Evolutionary conservation across 1,284 basidiomycete genomes (phyloP), one percentile per base, ranked within the genome.

Genomic region (Cryptococcus depauperatus): DNA sequence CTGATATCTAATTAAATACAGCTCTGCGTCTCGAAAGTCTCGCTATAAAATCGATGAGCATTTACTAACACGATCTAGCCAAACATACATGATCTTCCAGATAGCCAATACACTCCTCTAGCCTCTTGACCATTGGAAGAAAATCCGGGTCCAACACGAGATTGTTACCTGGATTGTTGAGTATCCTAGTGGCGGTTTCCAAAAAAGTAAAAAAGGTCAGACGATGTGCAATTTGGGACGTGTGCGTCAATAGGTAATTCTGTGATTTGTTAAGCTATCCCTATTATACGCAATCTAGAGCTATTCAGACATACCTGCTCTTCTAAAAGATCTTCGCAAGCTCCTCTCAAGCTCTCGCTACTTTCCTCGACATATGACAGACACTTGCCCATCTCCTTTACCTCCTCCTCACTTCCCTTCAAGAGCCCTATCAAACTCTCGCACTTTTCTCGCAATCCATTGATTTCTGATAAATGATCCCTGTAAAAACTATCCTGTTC

Each of bases 121-220:
- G 81, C 6, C 88, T 79, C 59, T 89, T 86, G 29, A 95, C 84
- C 88, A 92, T 92, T 55, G 89, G 85, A 50, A 95, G 69, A 66
- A 95, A 95, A 61, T 91, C 88, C 0, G 82, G 79, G 54, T 86
- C 81, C 5, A 91, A 76, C 27, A 95, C 91, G 16, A 95, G 78
- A 0, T 85, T 82, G 53, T 90, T 86, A 30, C 88, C 89, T 1
- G 90, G 89, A 58, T 88, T 81, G 66, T 93, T 95, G 42, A 96
- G 76, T 80, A 91, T 84, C 34, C 85, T 77, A 5, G 86, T 91
- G 5, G 89, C 87, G 29, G 81, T 78, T 56, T 95, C 91, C 25
- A 95, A 77, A 59, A 91, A 87, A 56, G 86, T 82, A 74, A 95
- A 96, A 69, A 90, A 95, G 51, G 87, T 84, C 46, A 95, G 68